A percentile compares a stretch with the other conserved stretches of the same genome.
Conservation (phyloP, 306 rosid species). For the Oxytropis ochrocephala region DNA sequence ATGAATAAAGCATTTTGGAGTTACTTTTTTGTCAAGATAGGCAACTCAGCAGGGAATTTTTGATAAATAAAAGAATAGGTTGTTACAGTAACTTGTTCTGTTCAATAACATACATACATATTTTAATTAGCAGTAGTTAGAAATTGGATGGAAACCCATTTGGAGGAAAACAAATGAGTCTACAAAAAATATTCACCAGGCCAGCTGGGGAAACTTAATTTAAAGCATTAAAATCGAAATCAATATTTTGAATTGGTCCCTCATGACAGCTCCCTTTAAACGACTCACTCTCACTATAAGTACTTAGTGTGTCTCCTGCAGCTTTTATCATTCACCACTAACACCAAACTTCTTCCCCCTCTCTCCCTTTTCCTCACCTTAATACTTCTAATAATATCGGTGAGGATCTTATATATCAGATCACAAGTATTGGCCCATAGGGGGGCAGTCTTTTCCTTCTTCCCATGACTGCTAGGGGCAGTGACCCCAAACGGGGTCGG, state of each 20-base stretch:
- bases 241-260: slow-evolving; percentile 39
- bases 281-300: slow-evolving; percentile 54
- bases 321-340: slow-evolving; percentile 25
- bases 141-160: slow-evolving; percentile 14
- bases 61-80: slow-evolving; percentile 20
- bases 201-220: slow-evolving; percentile 47
- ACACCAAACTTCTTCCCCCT: background rate
- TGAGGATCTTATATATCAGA: slow-evolving; percentile 10
- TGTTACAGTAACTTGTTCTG: background rate
- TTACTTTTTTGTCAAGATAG: slow-evolving; percentile 36
- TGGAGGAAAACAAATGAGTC: slow-evolving; percentile 25
- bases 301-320: slow-evolving; percentile 23
- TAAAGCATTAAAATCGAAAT: slow-evolving; percentile 15
- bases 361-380: background rate
- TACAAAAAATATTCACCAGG: slow-evolving; percentile 18
- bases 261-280: slow-evolving; percentile 61
- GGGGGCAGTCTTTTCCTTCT: background rate
- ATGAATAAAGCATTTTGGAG: slow-evolving; percentile 29
- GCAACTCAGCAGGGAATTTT: slow-evolving; percentile 25
- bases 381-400: slow-evolving; percentile 4
- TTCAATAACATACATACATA: background rate
- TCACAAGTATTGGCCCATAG: slow-evolving; percentile 31
- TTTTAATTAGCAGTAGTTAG: slow-evolving; percentile 35
- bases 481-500: slow-evolving; percentile 70
- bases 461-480: slow-evolving; percentile 52